Evolutionary conservation across 2,329 filamentous ascomycete genomes (phyloP), one percentile per base, ranked within the genome.

Genomic region (Corinectria fuckeliana): DNA sequence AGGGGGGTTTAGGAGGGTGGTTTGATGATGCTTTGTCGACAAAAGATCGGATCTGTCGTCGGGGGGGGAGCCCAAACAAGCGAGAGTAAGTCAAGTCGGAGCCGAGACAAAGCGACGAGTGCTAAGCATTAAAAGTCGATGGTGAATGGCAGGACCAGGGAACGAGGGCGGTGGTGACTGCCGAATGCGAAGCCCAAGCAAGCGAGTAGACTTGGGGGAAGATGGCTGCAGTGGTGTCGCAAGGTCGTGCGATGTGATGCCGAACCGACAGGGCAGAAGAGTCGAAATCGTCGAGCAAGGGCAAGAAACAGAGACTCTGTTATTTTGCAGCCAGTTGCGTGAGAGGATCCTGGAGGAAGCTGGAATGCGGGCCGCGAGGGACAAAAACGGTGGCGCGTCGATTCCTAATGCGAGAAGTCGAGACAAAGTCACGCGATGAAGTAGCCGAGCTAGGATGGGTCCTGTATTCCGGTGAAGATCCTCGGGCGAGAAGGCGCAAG

Each of bases 351-450:
- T 55, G 44, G 16, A 26, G 38, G 44, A 58, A 50, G 47, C 51
- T 68, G 60, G 60, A 69, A 67, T 66, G 66, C 64, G 55, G 61
- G 61, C 55, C 28, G 55, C 51, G 53, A 45, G 26, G 32, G 26
- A 21, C 48, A 44, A 48, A 56, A 56, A 50, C 38, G 53, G 47
- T n/a, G 26, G 36, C 38, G 45, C 39, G 39, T 50, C 36, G 38
- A 16, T 48, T 47, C 20, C 30, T 45, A 9, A 34, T 54, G 26
- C 41, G 36, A 44, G 28, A 53, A n/a, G 14, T 18, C 20, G 23
- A 54, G 51, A 20, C 13, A 42, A n/a, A 51, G 49, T 32, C 55
- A 58, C 41, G 32, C 48, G 49, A 48, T 36, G 23, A 41, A 42
- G 26, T n/a, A 26, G 25, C 32, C 32, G n/a, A 18, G n/a, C 32